Base-by-base conservation (phyloP, 2,329 filamentous ascomycete genomes). In the Cordyceps cateniannulata region DNA sequence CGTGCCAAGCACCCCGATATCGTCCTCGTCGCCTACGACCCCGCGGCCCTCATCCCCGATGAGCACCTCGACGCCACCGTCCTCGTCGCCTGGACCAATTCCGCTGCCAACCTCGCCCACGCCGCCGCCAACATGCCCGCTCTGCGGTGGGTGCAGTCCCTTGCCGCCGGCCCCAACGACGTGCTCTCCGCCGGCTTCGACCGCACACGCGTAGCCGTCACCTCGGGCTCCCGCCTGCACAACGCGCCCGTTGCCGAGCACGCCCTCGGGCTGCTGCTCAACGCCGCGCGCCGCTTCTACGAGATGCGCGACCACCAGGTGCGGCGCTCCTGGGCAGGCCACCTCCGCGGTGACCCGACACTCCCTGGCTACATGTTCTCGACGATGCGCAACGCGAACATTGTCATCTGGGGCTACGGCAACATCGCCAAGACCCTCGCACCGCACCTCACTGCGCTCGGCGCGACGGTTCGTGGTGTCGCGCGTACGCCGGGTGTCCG, bases 181-280 rank as follows among this genome's bases (percentile, higher is more conserved):
- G 84, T 87, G 18, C 79, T 87, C 20, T 71, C 69, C 56, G 85
- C 84, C 27, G 85, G 85, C 60, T 87, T 88, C 71, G 79, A 84
- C 68, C 66, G 75, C 10, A 69, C 75, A 58, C 74, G 74, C 57
- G 75, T 84, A 52, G 65, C 65, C n/a, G 74, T 87, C 58, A 85
- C 82, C 47, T 87, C 85, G 16, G 85, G 85, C 24, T 85, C 82
- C 1, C 85, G 85, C 27, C 75, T 87, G 51, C 85, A 87, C 73
- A 84, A 87, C 70, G 76, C 78, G 70, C 86, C 85, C 38, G 85
- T 88, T 54, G 84, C 85, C 63, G 85, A 88, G 74, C 85, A 88
- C 71, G 74, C 84, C 1, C 76, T 88, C 2, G 85, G 81, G 27
- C 72, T 88, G 18, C 75, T 85, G 5, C 78, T 85, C 54, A 76